Percentiles rank a stretch among this genome's conserved stretches.
phyloP scores from a whole-genome alignment of 306 rosid species.

The Sicyos baderoa region DNA sequence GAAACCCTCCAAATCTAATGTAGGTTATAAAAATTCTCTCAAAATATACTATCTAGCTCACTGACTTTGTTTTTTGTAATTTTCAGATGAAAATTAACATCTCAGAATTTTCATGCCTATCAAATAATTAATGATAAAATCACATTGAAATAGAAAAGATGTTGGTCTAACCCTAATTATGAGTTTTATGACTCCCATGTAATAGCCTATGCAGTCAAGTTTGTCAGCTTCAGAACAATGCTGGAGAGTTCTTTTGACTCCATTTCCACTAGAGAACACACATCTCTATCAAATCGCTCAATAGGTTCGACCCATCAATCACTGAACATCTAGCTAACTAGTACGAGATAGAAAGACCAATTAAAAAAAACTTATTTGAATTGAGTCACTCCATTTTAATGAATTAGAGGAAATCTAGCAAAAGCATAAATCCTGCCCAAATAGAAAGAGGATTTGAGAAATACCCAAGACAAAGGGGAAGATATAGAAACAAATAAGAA shows the following conservation, averaged over 20 bases:
- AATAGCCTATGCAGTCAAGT: neutral
- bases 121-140: neutral
- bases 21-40: neutral
- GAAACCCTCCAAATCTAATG: neutral
- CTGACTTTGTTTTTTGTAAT: neutral
- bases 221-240: neutral
- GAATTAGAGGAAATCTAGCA: neutral
- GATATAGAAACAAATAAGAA: slow-evolving; percentile 8
- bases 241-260: neutral
- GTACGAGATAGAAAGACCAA: neutral
- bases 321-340: neutral
- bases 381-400: neutral
- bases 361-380: neutral
- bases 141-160: neutral
- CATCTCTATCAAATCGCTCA: neutral
- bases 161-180: neutral
- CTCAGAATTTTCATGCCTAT: neutral
- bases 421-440: neutral
- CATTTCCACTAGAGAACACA: neutral
- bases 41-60: too few relatives aligned
- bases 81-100: neutral
- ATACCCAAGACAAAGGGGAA: neutral
- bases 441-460: slow-evolving; percentile 3
- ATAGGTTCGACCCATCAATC: neutral
- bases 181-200: neutral